These are phyloP conservation scores for Lithohypha guttulata DNA, from an alignment of 2,329 filamentous ascomycete genomes.

Conservation along the genomic window DNA sequence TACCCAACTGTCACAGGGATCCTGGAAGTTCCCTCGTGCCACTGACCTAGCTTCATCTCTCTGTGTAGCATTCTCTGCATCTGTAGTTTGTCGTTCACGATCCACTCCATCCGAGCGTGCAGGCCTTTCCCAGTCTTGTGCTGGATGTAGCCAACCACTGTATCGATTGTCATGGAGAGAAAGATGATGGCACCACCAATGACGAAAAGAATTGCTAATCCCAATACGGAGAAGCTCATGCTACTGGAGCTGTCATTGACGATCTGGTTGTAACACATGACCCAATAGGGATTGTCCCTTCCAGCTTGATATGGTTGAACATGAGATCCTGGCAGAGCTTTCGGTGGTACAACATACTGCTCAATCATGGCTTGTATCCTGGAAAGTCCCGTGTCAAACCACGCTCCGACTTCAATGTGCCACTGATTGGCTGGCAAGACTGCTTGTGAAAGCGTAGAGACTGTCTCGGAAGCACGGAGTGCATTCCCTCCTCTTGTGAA, in stretches of 20 bases:
- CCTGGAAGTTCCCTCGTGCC: conserved; percentile 10
- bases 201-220: conserved; percentile 19
- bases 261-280: conserved; percentile 18
- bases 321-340: neutral
- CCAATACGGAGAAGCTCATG: conserved; percentile 20
- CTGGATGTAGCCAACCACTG: conserved; percentile 13
- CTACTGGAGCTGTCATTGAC: conserved; percentile 13
- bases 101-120: conserved; percentile 17
- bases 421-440: conserved; percentile 10
- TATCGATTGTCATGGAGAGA: conserved; percentile 14
- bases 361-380: conserved; percentile 5
- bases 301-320: neutral
- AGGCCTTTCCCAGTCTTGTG: conserved; percentile 4
- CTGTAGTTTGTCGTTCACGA: conserved; percentile 20
- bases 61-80: conserved; percentile 21
- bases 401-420: conserved; percentile 10
- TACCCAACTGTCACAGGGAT: neutral
- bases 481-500: neutral
- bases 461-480: conserved; percentile 5
- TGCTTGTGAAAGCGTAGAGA: neutral
- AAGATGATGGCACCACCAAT: conserved; percentile 17
- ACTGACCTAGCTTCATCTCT: conserved; percentile 17
- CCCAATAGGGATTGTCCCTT: neutral
- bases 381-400: conserved; percentile 12
- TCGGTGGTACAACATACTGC: conserved; percentile 7